A percentile compares a stretch with the other conserved stretches of the same genome.
These are phyloP conservation scores for Brassica nigra DNA, from an alignment of 345 rosid species.

Conservation along the genomic window DNA sequence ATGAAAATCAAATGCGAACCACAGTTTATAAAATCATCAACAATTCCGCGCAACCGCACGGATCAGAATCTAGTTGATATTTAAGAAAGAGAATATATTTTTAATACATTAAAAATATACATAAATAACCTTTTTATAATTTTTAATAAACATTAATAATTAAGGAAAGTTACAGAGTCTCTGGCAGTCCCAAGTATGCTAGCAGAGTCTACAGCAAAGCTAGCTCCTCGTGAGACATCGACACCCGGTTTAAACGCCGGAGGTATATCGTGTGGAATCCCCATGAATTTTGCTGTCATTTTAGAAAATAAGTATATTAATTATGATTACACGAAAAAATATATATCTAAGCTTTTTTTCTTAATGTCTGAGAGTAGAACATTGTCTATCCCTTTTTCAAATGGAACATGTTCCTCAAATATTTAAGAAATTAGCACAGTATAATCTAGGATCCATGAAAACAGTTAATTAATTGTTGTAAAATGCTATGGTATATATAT, in stretches of 20 bases:
- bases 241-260: constrained; percentile 11
- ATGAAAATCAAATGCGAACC: too few relatives aligned
- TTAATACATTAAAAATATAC: background rate
- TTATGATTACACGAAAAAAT: background rate
- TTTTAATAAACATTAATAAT: background rate
- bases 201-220: constrained; percentile 27
- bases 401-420: background rate
- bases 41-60: too few relatives aligned
- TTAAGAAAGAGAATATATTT: background rate
- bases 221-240: constrained; percentile 36
- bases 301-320: background rate
- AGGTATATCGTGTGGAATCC: constrained; percentile 19
- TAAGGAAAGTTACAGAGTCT: constrained; percentile 13
- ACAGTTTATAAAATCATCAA: too few relatives aligned
- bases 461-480: too few relatives aligned
- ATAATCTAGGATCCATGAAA: background rate
- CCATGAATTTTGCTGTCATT: constrained; percentile 37
- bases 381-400: background rate
- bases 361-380: background rate
- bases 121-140: too few relatives aligned
- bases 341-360: background rate
- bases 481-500: too few relatives aligned
- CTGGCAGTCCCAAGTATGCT: constrained; percentile 15
- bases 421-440: background rate
- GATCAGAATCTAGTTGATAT: too few relatives aligned